These are phyloP conservation scores for Calonectria montana DNA, from an alignment of 2,329 filamentous ascomycete genomes.

Conservation along the genomic window DNA sequence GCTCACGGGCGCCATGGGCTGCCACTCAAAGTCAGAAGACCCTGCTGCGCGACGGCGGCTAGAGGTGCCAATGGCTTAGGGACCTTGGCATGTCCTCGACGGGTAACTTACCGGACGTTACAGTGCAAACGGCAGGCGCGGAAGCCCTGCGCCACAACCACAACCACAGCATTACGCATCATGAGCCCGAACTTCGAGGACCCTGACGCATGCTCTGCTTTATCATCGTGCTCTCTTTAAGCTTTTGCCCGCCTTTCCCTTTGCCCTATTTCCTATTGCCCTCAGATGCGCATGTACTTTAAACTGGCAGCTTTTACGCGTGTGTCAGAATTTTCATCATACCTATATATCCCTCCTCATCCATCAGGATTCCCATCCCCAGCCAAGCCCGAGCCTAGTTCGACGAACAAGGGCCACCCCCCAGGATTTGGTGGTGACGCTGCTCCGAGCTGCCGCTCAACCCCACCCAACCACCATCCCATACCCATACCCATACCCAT, in stretches of 20 bases:
- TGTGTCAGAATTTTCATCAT: background rate
- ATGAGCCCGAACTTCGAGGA: slow-evolving; percentile 1
- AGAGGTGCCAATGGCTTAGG: background rate
- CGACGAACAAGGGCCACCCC: background rate
- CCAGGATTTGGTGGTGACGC: slow-evolving; percentile 14
- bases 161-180: slow-evolving; percentile 12
- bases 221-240: slow-evolving; percentile 7
- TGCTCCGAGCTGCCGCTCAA: slow-evolving; percentile 13
- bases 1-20: background rate
- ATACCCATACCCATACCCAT: slow-evolving; percentile 12
- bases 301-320: background rate
- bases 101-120: background rate
- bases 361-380: background rate
- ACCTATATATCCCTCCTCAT: background rate
- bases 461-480: slow-evolving; percentile 21
- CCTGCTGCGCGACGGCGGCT: background rate
- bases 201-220: background rate
- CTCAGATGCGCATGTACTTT: background rate
- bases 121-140: slow-evolving; percentile 10
- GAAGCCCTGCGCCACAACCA: slow-evolving; percentile 28
- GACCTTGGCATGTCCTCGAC: background rate
- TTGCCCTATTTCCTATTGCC: background rate
- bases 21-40: slow-evolving; percentile 1
- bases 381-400: background rate
- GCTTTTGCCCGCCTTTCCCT: background rate